Evolutionary conservation across 495 filamentous ascomycete genomes (phyloP).

Genomic region (Aspergillus asperescens): DNA sequence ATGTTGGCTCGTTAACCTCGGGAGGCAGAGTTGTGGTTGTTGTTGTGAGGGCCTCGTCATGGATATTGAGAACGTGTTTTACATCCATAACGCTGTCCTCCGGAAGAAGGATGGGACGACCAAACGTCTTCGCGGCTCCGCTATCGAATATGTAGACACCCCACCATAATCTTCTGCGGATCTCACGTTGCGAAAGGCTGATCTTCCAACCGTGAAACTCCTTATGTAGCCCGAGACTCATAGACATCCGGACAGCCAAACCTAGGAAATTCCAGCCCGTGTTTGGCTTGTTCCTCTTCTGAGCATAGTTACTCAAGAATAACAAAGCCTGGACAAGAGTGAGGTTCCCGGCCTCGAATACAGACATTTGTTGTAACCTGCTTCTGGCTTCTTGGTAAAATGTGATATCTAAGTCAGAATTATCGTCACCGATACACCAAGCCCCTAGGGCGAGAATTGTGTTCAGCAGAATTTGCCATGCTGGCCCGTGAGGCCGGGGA

Average conservation of each 20-base stretch:
- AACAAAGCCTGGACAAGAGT: slow-evolving; percentile 49
- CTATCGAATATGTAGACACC: slow-evolving; percentile 47
- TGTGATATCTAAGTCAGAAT: slow-evolving; percentile 43
- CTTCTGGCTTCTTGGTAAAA: slow-evolving; percentile 45
- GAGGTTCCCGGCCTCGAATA: slow-evolving; percentile 49
- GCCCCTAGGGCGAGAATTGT: slow-evolving; percentile 49
- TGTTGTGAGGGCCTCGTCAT: slow-evolving; percentile 43
- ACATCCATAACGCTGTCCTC: slow-evolving; percentile 45
- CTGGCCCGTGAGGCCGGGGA: slow-evolving; percentile 41
- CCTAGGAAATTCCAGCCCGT: slow-evolving; percentile 53
- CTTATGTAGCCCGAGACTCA: slow-evolving; percentile 52
- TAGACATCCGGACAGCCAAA: slow-evolving; percentile 47
- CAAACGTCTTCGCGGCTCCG: slow-evolving; percentile 45
- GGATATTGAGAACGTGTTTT: slow-evolving; percentile 45
- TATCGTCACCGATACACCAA: slow-evolving; percentile 47
- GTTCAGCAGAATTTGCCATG: slow-evolving; percentile 51
- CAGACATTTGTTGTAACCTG: slow-evolving; percentile 40
- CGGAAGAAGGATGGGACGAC: slow-evolving; percentile 44
- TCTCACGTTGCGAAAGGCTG: slow-evolving; percentile 44
- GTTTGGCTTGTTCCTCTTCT: slow-evolving; percentile 54
- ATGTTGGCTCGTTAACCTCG: slow-evolving; percentile 41
- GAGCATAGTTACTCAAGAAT: slow-evolving; percentile 49
- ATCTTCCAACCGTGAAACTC: slow-evolving; percentile 52
- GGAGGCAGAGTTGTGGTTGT: slow-evolving; percentile 37
- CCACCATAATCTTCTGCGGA: slow-evolving; percentile 45